A percentile compares a stretch with the other conserved stretches of the same genome.
These are phyloP conservation scores for Fusarium nodosum DNA, from an alignment of 2,329 filamentous ascomycete species.

Conservation along the genomic window DNA sequence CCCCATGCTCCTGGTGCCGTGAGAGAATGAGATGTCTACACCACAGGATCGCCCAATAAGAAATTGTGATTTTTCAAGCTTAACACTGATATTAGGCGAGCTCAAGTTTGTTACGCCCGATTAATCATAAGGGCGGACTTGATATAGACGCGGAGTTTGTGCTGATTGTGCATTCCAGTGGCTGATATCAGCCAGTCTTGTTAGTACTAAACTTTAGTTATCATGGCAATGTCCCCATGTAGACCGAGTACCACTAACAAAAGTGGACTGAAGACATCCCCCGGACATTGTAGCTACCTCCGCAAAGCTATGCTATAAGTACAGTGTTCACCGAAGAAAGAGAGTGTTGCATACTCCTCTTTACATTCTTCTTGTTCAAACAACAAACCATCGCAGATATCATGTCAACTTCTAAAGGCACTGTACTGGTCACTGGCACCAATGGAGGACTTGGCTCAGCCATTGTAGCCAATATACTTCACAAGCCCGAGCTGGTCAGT, in stretches of 20 bases:
- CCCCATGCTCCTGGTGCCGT: not conserved
- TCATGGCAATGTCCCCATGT: not conserved
- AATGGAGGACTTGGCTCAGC: conserved; percentile 58
- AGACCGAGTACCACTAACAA: conserved; percentile 28
- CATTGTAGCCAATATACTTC: conserved; percentile 52
- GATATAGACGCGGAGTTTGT: not conserved
- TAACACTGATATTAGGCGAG: no score
- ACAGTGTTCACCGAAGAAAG: not conserved
- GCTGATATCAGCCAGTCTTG: conserved; percentile 46
- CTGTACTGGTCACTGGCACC: conserved; percentile 56
- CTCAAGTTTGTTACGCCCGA: not conserved
- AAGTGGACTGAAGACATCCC: not conserved
- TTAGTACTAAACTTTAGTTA: conserved; percentile 13
- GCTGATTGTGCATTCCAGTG: conserved; percentile 17
- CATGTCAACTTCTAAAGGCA: conserved; percentile 46
- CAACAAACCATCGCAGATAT: not conserved
- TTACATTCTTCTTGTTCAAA: not conserved
- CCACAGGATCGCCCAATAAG: not conserved
- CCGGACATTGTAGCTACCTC: not conserved
- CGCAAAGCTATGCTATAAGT: conserved; percentile 35
- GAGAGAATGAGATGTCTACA: not conserved
- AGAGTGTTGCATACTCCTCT: not conserved
- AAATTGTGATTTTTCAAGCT: not conserved
- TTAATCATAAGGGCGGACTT: not conserved
- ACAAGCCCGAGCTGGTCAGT: conserved; percentile 49